phyloP scores from a whole-genome alignment of 2,329 filamentous ascomycete genomes.

The Phoma sp. region DNA sequence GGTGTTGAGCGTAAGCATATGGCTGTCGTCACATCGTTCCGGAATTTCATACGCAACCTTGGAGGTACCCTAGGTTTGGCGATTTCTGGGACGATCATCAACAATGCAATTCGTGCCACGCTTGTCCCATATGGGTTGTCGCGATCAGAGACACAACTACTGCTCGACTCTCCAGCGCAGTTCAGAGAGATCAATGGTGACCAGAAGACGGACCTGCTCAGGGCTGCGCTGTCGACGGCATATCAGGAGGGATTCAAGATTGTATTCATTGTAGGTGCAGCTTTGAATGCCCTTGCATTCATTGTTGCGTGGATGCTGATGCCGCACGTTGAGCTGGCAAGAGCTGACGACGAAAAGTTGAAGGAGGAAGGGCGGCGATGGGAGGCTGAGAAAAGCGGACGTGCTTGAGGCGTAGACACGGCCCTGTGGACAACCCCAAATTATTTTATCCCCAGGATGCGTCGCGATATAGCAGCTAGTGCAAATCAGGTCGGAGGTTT shows the following conservation, averaged over 20 bases:
- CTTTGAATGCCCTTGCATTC: slow-evolving; percentile 23
- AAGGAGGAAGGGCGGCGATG: slow-evolving; percentile 26
- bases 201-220: slow-evolving; percentile 14
- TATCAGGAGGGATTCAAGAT: slow-evolving; percentile 26
- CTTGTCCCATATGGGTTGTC: slow-evolving; percentile 18
- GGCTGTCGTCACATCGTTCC: slow-evolving; percentile 66
- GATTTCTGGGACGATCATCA: slow-evolving; percentile 48
- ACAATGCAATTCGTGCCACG: slow-evolving; percentile 22
- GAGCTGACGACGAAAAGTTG: slow-evolving; percentile 24
- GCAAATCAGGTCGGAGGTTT: not conserved
- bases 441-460: too few species aligned
- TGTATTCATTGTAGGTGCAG: slow-evolving; percentile 26
- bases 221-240: slow-evolving; percentile 14
- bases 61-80: slow-evolving; percentile 66
- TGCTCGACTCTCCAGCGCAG: slow-evolving; percentile 22
- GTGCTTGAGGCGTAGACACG: not conserved
- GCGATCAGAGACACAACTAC: slow-evolving; percentile 16
- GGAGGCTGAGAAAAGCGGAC: slow-evolving; percentile 11
- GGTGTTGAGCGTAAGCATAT: slow-evolving; percentile 59
- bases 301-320: slow-evolving; percentile 26
- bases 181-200: slow-evolving; percentile 13
- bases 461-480: not conserved
- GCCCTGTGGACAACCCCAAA: too few species aligned
- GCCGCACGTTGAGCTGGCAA: slow-evolving; percentile 24
- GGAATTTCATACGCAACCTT: slow-evolving; percentile 67